A percentile compares a stretch with the other conserved stretches of the same genome.
Evolutionary conservation across 345 rosid species (phyloP).

Genomic region (Punica granatum): DNA sequence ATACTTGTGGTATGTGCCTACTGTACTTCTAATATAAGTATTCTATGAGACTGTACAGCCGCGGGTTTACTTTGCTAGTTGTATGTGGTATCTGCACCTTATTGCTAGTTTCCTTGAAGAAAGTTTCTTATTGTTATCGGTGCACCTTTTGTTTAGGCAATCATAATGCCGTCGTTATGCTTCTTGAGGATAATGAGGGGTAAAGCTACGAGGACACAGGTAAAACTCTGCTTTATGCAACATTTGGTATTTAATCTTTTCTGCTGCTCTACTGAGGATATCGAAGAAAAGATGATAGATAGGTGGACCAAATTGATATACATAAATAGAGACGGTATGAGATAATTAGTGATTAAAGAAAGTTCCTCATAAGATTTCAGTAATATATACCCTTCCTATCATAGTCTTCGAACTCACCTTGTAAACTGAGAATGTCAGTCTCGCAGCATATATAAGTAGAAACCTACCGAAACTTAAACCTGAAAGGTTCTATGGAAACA

Average conservation of each 20-base stretch:
- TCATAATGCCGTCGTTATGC: conserved; percentile 69
- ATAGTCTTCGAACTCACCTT: neutral
- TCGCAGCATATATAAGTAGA: too few species aligned
- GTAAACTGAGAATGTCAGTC: too few species aligned
- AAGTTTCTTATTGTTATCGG: neutral
- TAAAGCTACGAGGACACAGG: conserved; percentile 67
- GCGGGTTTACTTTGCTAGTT: neutral
- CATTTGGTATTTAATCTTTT: neutral
- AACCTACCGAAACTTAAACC: too few species aligned
- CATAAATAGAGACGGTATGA: too few species aligned
- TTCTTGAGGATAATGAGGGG: conserved; percentile 62
- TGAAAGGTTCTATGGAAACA: too few species aligned
- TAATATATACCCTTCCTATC: neutral
- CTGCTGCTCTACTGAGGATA: neutral
- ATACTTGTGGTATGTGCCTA: conserved; percentile 59
- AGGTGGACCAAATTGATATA: too few species aligned
- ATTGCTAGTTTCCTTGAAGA: too few species aligned
- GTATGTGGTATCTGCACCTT: too few species aligned
- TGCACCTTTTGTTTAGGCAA: conserved; percentile 42
- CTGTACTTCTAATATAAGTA: neutral
- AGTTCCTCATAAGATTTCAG: neutral
- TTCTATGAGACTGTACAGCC: neutral
- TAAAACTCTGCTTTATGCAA: conserved; percentile 10
- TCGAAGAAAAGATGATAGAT: neutral
- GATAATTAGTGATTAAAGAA: too few species aligned